Evolutionary conservation across 2,329 filamentous ascomycete genomes (phyloP).

Genomic region (Lachnellula hyalina): DNA sequence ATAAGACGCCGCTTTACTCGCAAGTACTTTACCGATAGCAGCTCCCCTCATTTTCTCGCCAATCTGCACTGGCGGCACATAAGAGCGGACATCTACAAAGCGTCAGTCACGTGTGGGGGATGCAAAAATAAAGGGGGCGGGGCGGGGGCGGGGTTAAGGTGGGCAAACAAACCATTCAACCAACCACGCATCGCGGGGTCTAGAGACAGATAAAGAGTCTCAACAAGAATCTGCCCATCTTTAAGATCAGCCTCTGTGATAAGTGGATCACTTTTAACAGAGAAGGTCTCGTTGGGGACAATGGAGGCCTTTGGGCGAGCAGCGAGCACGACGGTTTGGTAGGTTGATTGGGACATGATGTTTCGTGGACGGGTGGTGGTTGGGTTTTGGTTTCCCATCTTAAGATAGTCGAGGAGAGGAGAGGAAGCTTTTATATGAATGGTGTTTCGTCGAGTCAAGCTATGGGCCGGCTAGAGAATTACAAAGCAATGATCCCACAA

Average conservation of each 20-base stretch:
- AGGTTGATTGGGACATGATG: constrained; percentile 30
- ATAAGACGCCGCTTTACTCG: constrained; percentile 50
- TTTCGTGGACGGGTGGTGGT: constrained; percentile 13
- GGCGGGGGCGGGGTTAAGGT: too few relatives aligned
- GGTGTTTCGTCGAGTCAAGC: too few relatives aligned
- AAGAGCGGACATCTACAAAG: constrained; percentile 45
- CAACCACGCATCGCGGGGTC: constrained; percentile 75
- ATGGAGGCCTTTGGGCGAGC: constrained; percentile 57
- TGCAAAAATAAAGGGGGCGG: constrained; percentile 2
- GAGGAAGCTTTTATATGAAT: not conserved
- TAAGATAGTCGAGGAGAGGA: not conserved
- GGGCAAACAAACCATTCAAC: constrained; percentile 49
- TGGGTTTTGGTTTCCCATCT: constrained; percentile 18
- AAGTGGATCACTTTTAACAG: constrained; percentile 44
- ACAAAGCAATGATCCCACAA: not conserved
- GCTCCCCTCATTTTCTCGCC: constrained; percentile 64
- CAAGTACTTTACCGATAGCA: constrained; percentile 56
- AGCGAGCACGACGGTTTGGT: constrained; percentile 48
- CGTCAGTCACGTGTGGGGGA: constrained; percentile 5
- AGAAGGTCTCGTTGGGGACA: constrained; percentile 61
- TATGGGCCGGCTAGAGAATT: not conserved
- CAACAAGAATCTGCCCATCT: constrained; percentile 59
- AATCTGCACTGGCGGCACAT: constrained; percentile 63
- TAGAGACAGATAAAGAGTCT: constrained; percentile 59
- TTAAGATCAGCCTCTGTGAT: constrained; percentile 44